phyloP scores from a whole-genome alignment of 257 asterid genomes.

The Lithospermum erythrorhizon region DNA sequence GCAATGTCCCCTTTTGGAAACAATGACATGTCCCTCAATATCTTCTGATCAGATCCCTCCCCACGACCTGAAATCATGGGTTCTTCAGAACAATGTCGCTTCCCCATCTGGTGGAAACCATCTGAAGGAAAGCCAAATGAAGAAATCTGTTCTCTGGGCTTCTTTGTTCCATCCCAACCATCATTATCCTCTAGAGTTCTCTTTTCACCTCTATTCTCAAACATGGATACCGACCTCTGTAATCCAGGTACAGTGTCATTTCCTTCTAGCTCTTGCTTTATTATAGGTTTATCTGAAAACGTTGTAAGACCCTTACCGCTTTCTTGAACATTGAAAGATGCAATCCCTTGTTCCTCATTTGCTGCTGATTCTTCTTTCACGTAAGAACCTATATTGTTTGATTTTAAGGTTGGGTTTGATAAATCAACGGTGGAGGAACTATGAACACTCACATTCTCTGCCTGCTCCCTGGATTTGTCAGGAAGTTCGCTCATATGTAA shows the following conservation, averaged over 20 bases:
- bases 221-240: conserved; percentile 28
- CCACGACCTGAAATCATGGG: conserved; percentile 28
- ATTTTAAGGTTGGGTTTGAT: conserved; percentile 26
- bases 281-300: conserved; percentile 22
- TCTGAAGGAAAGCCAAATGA: conserved; percentile 18
- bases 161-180: conserved; percentile 41
- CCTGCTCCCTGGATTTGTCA: conserved; percentile 30
- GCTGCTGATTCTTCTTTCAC: conserved; percentile 15
- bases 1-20: conserved; percentile 33
- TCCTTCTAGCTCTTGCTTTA: conserved; percentile 24
- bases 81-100: conserved; percentile 29
- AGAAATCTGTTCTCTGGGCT: conserved; percentile 40
- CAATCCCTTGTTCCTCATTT: conserved; percentile 21
- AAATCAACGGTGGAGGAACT: conserved; percentile 30
- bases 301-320: conserved; percentile 17
- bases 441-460: conserved; percentile 29
- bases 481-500: conserved; percentile 22
- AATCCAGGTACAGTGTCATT: conserved; percentile 28
- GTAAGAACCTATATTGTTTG: conserved; percentile 23
- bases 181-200: conserved; percentile 30
- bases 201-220: conserved; percentile 46
- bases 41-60: conserved; percentile 33
- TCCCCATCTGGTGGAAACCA: conserved; percentile 31
- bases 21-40: conserved; percentile 35
- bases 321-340: conserved; percentile 19